phyloP scores from a whole-genome alignment of 139 green algal species.

The Closterium sp. region DNA sequence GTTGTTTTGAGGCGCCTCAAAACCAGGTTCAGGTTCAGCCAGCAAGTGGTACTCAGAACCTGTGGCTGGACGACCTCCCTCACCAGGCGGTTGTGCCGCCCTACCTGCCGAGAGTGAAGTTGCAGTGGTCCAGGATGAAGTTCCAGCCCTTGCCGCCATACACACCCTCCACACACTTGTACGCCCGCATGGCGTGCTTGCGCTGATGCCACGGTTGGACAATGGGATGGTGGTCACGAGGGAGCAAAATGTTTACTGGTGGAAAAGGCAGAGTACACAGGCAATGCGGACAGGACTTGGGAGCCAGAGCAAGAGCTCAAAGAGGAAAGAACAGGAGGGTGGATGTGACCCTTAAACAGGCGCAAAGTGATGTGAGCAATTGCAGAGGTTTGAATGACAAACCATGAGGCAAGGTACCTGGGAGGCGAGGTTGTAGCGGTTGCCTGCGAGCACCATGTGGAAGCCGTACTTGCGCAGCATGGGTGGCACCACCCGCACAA shows the following conservation, averaged over 20 bases:
- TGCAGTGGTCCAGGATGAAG: conserved; percentile 84
- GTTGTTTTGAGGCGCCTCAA: too few species aligned
- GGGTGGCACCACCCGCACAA: conserved; percentile 60
- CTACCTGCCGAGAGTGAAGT: conserved; percentile 76
- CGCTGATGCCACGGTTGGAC: conserved; percentile 49
- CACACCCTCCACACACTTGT: conserved; percentile 72
- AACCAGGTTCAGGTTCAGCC: not conserved
- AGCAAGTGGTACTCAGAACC: not conserved
- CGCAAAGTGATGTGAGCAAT: not conserved
- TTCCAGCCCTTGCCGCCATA: conserved; percentile 72
- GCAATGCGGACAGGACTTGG: too few species aligned
- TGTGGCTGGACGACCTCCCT: not conserved
- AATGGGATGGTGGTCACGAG: too few species aligned
- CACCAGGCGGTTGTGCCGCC: not conserved
- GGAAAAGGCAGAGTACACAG: not conserved
- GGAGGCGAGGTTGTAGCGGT: conserved; percentile 71
- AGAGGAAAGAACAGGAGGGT: too few species aligned
- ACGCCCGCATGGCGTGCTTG: conserved; percentile 68
- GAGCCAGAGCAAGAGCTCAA: too few species aligned
- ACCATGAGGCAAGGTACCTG: too few species aligned
- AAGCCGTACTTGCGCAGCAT: conserved; percentile 77
- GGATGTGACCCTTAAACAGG: too few species aligned
- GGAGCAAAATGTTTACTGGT: too few species aligned
- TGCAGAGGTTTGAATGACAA: not conserved
- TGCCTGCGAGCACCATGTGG: conserved; percentile 83